Conservation (phyloP, 192 early-diverging fungal species). For the Entomortierella chlamydospora region DNA sequence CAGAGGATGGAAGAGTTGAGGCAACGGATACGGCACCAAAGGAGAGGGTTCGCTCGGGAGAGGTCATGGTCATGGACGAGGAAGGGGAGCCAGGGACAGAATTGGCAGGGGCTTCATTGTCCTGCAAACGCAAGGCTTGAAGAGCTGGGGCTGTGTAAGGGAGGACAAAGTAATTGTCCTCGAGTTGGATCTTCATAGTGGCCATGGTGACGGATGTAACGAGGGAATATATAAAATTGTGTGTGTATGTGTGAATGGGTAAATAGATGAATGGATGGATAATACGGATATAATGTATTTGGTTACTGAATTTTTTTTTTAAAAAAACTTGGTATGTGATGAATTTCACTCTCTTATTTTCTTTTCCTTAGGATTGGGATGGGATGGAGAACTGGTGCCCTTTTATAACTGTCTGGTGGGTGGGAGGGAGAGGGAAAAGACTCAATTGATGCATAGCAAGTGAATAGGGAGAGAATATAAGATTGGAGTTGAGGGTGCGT, state of each 20-base stretch:
- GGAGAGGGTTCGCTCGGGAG: constrained; percentile 48
- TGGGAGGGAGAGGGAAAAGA: not conserved
- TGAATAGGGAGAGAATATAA: constrained; percentile 3
- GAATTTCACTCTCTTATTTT: not conserved
- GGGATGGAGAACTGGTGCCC: not conserved
- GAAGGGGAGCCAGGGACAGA: constrained; percentile 8
- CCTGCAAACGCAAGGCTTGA: not conserved
- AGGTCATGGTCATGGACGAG: constrained; percentile 37
- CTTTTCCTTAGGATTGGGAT: constrained; percentile 3
- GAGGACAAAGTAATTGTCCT: constrained; percentile 33
- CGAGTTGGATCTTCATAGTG: constrained; percentile 40
- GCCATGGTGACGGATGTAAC: too few species aligned
- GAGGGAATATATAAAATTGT: constrained; percentile 17
- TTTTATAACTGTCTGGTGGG: constrained; percentile 7
- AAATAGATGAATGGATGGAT: not conserved
- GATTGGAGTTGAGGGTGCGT: constrained; percentile 4
- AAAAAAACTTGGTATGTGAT: not conserved
- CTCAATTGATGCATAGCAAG: not conserved
- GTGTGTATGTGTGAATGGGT: not conserved
- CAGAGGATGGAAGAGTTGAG: constrained; percentile 38
- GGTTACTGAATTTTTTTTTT: not conserved
- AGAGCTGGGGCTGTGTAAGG: constrained; percentile 10
- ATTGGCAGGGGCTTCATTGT: not conserved
- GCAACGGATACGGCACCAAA: constrained; percentile 27
- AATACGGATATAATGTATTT: not conserved